Percentiles rank a stretch among this genome's conserved stretches.
phyloP scores from a whole-genome alignment of 2,329 filamentous ascomycete genomes.

The Fusarium sp. region DNA sequence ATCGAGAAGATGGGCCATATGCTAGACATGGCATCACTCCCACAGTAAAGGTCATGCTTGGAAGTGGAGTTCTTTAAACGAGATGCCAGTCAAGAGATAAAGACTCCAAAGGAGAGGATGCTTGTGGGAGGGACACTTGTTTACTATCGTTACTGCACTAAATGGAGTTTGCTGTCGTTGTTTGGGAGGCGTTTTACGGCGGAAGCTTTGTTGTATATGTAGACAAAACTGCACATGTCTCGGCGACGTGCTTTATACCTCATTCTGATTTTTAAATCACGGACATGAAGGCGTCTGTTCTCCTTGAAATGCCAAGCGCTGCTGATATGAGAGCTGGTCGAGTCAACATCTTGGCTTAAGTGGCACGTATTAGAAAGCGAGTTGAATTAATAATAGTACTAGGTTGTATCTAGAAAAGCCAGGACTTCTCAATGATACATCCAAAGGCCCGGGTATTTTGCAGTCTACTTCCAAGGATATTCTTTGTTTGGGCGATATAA shows the following conservation, averaged over 20 bases:
- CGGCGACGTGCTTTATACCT: constrained; percentile 16
- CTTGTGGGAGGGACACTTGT: not conserved
- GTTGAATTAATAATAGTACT: too few species aligned
- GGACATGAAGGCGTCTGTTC: not conserved
- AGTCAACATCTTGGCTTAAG: too few species aligned
- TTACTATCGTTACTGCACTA: constrained; percentile 31
- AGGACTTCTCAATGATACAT: too few species aligned
- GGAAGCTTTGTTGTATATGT: constrained; percentile 40
- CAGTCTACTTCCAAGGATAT: too few species aligned
- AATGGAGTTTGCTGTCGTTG: constrained; percentile 43
- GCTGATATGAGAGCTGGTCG: not conserved
- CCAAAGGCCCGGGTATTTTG: too few species aligned
- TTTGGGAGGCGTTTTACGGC: constrained; percentile 43
- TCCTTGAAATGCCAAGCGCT: not conserved
- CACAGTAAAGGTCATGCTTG: constrained; percentile 24
- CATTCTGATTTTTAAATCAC: constrained; percentile 2
- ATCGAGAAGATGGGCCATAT: constrained; percentile 93
- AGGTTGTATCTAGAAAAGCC: too few species aligned
- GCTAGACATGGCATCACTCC: constrained; percentile 68
- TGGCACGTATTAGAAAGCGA: too few species aligned
- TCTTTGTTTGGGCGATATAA: too few species aligned
- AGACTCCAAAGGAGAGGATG: not conserved
- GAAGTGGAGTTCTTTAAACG: not conserved
- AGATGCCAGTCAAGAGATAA: not conserved
- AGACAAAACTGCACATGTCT: constrained; percentile 41